Evolutionary conservation across 148 eudicot species (phyloP).

Genomic region (Vaccinium myrtillus): DNA sequence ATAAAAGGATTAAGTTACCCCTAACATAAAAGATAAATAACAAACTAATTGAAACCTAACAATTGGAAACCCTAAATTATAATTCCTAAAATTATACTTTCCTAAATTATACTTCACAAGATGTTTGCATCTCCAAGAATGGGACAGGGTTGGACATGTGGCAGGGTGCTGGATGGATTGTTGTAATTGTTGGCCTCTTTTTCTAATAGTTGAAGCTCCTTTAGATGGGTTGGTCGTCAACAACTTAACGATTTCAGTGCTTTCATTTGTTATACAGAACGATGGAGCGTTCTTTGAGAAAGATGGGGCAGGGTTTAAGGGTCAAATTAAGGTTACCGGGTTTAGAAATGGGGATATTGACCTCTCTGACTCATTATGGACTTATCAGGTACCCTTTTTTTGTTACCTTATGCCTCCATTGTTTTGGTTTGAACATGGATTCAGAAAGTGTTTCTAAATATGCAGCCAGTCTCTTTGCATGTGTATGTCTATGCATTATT

Average conservation of each 20-base stretch:
- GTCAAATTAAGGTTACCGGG: conserved; percentile 72
- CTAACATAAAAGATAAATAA: no score
- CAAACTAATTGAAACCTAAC: no score
- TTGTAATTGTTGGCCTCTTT: background rate
- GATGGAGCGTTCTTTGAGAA: conserved; percentile 91
- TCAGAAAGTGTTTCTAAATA: background rate
- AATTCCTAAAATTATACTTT: no score
- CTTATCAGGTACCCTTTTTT: conserved; percentile 65
- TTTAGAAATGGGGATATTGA: conserved; percentile 57
- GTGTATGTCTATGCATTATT: background rate
- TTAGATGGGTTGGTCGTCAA: background rate
- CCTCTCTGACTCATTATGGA: conserved; percentile 66
- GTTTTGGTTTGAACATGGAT: conserved; percentile 15
- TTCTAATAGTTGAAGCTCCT: background rate
- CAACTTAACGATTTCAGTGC: background rate
- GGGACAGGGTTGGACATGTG: background rate
- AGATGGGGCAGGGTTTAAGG: conserved; percentile 93
- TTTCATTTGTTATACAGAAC: conserved; percentile 50
- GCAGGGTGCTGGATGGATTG: background rate
- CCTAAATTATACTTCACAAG: no score
- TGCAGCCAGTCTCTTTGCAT: conserved; percentile 2
- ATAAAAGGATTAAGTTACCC: no score
- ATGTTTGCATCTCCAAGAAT: background rate
- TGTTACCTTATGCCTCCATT: background rate
- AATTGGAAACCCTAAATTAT: no score